A percentile compares a stretch with the other conserved stretches of the same genome.
phyloP scores from a whole-genome alignment of 2,329 filamentous ascomycete genomes.

The Colletotrichum sp. region DNA sequence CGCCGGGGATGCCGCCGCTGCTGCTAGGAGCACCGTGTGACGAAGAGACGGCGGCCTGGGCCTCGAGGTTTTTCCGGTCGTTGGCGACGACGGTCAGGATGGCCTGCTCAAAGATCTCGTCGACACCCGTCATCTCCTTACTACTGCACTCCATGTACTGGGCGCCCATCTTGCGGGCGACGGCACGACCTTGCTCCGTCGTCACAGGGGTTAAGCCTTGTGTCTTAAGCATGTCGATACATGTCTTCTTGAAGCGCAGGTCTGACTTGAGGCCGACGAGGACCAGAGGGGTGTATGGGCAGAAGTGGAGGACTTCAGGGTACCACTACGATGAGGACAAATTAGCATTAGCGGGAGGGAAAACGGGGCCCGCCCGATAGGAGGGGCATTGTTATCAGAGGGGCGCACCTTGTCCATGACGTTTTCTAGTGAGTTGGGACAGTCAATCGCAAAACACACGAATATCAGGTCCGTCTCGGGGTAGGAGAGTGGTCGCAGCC shows the following conservation, averaged over 20 bases:
- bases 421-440: constrained; percentile 96
- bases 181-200: constrained; percentile 82
- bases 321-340: constrained; percentile 75
- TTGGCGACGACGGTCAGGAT: constrained; percentile 89
- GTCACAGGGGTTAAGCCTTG: constrained; percentile 96
- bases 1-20: constrained; percentile 41
- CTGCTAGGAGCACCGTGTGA: constrained; percentile 36
- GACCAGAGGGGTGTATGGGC: constrained; percentile 93
- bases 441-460: constrained; percentile 99
- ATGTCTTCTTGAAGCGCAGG: constrained; percentile 91
- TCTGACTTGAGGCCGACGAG: constrained; percentile 97
- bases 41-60: constrained; percentile 43
- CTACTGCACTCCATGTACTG: constrained; percentile 98
- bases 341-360: constrained; percentile 28
- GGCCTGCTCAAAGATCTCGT: constrained; percentile 93
- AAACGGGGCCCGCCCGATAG: neutral
- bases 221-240: constrained; percentile 98
- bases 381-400: neutral
- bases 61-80: constrained; percentile 68
- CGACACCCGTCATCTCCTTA: constrained; percentile 95
- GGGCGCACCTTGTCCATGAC: constrained; percentile 90
- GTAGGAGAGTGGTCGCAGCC: constrained; percentile 92
- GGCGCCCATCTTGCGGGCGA: constrained; percentile 92
- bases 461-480: constrained; percentile 98
- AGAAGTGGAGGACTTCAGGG: constrained; percentile 98